Base-by-base conservation (phyloP, 179 eudicot genomes). In the Dionaea muscipula region DNA sequence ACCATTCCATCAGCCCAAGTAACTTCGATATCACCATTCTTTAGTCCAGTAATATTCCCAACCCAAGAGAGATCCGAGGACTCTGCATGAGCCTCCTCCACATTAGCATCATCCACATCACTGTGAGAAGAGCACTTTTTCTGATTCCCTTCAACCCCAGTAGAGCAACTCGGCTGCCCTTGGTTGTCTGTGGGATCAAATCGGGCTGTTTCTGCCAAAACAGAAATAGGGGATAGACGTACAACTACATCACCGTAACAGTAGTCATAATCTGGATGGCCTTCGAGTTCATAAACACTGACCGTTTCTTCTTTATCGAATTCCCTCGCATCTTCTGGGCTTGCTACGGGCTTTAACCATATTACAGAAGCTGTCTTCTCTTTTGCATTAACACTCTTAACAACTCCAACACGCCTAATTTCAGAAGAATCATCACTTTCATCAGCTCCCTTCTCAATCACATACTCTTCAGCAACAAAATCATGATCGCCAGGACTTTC, bases 1-100 rank as follows among this genome's bases (percentile, higher is more conserved):
- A 85, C 74, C 94, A 81, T 85, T 64, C 93, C 96, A 72, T 93
- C 96, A 39, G 99, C 96, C 99, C 99, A 93, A 13, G 86, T 84
- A 37, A 93, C 99, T 79, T 88, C 89, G 56, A 93, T 93, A 70
- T 93, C 96, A 50, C 99, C 99, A 73, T 88, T 80, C 67, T 55
- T 75, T n/a, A 93, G 84, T 64, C 96, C 95, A 28, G 96, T 88
- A 60, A 93, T 88, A 77, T 85, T 84, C 65, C 99, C 99, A 60
- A 88, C 96, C 95, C 99, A 93, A 38, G 96, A 81, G 55, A 85
- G 85, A 72, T 79, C 83, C 18, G 89, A 69, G 55, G 81, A 72
- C 36, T 63, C 78, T 20, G 37, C 25, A 49, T 17, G 24, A 53
- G 69, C 61, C 45, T 79, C 84, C 65, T 71, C 78, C 41, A 19